Evolutionary conservation across 2,329 filamentous ascomycete species (phyloP).

Genomic region (Myriosclerotinia curreyana): DNA sequence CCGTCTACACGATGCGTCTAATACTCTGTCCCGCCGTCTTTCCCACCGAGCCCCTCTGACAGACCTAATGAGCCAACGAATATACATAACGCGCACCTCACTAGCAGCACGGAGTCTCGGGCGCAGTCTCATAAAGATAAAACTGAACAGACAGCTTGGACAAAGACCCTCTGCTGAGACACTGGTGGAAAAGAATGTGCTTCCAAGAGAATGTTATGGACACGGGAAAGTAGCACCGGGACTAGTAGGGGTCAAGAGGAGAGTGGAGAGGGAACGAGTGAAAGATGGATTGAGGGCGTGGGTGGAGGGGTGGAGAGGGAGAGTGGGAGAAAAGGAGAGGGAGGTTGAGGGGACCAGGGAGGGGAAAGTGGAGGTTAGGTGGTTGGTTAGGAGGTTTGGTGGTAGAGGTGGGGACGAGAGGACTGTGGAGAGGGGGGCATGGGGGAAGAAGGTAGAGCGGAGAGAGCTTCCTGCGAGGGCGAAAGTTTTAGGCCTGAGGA

Average conservation of each 20-base stretch:
- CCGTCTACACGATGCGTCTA: constrained; percentile 57
- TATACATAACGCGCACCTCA: constrained; percentile 65
- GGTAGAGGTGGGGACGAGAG: constrained; percentile 47
- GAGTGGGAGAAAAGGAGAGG: constrained; percentile 46
- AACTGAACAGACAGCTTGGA: constrained; percentile 59
- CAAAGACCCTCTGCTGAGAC: constrained; percentile 57
- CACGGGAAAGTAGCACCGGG: constrained; percentile 50
- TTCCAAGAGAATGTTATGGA: constrained; percentile 61
- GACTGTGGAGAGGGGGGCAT: constrained; percentile 33
- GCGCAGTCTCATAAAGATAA: constrained; percentile 61
- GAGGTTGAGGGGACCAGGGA: constrained; percentile 36
- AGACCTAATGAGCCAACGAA: constrained; percentile 60
- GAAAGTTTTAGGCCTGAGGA: constrained; percentile 57
- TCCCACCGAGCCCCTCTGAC: constrained; percentile 56
- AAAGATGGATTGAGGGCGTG: constrained; percentile 65
- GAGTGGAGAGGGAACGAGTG: constrained; percentile 63
- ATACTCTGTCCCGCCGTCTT: constrained; percentile 54
- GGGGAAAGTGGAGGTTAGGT: constrained; percentile 38
- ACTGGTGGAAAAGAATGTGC: constrained; percentile 60
- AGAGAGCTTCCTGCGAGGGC: constrained; percentile 43
- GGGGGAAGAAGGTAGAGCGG: constrained; percentile 50
- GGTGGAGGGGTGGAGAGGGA: constrained; percentile 50
- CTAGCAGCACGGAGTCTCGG: constrained; percentile 62
- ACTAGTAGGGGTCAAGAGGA: constrained; percentile 59
- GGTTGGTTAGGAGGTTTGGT: constrained; percentile 42